Base-by-base conservation (phyloP, 2,329 filamentous ascomycete genomes). In the Colletotrichum sp. region DNA sequence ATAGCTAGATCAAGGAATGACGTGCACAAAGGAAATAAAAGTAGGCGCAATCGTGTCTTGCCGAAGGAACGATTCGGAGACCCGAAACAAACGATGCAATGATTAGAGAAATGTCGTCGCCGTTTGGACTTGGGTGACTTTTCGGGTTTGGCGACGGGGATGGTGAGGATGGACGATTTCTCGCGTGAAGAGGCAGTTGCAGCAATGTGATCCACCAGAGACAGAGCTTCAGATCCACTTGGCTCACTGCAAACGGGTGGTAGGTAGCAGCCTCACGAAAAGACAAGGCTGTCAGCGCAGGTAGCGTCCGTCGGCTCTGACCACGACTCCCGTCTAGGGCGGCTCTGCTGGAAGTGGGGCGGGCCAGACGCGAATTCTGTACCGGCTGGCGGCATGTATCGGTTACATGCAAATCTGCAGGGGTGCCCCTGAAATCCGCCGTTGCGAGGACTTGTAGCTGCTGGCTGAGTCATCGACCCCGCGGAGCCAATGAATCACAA, bases 171-270 rank as follows among this genome's bases (percentile, higher is more conserved):
- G 69, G 26, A 68, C 34, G 63, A 72, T 76, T 68, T 75, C 65
- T 76, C 75, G 75, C 66, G 72, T 71, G 75, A 71, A 76, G 34
- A 75, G 10, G 75, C 62, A 75, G 75, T 71, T 66, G 66, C 60
- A 64, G 66, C 63, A 71, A 75, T 52, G 44, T 52, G 44, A 52
- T 66, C 36, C 57, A 60, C 30, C 55, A 18, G 44, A 57, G 34
- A 69, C 26, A 60, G 62, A 76, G 75, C 71, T 75, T 71, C 30
- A 59, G 72, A 71, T 63, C 75, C 75, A 76, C 75, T 39, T 32
- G 52, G 57, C 62, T 62, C 74, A 76, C 75, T 39, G 60, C 67
- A 71, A 76, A 52, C 71, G 67, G 52, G 44, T 13, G 44, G 44
- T 21, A 52, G 44, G 67, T 76, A 75, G 62, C 75, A 76, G 75